phyloP scores from a whole-genome alignment of 2,329 filamentous ascomycete species.

The Domatiomyces catenatus region DNA sequence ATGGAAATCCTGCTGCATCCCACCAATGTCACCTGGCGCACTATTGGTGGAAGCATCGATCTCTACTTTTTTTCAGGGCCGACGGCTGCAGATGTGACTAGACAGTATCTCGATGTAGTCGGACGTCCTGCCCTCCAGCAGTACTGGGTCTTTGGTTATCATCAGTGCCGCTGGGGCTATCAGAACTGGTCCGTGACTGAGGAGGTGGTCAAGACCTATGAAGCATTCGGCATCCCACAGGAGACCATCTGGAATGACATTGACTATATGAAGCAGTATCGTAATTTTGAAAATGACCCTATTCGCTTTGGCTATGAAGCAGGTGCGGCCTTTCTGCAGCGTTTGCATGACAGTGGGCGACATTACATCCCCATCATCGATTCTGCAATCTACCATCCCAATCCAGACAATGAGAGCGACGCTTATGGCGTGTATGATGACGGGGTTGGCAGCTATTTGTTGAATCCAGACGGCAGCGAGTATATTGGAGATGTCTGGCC shows the following conservation, averaged over 20 bases:
- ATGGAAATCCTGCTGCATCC: conserved; percentile 55
- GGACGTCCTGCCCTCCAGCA: conserved; percentile 65
- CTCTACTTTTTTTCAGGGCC: conserved; percentile 67
- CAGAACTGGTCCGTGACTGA: conserved; percentile 49
- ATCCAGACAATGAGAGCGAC: conserved; percentile 53
- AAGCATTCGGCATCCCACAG: conserved; percentile 41
- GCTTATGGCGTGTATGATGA: conserved; percentile 39
- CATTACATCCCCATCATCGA: conserved; percentile 49
- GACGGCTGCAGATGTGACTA: conserved; percentile 50
- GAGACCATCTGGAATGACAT: conserved; percentile 32
- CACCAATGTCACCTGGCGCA: conserved; percentile 54
- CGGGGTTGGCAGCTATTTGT: conserved; percentile 37
- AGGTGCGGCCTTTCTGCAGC: conserved; percentile 36
- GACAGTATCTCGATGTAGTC: conserved; percentile 54
- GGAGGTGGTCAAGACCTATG: conserved; percentile 39
- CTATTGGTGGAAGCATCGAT: conserved; percentile 61
- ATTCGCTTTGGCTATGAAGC: conserved; percentile 36
- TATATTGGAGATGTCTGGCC: conserved; percentile 44
- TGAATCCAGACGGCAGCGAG: conserved; percentile 38
- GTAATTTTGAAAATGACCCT: conserved; percentile 43
- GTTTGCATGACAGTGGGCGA: conserved; percentile 38
- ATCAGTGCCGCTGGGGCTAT: conserved; percentile 76
- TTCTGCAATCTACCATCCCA: conserved; percentile 54
- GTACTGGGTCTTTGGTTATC: conserved; percentile 68
- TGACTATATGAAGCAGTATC: conserved; percentile 45